Base-by-base conservation (phyloP, 2,329 filamentous ascomycete species). In the Plenodomus biglobosus region DNA sequence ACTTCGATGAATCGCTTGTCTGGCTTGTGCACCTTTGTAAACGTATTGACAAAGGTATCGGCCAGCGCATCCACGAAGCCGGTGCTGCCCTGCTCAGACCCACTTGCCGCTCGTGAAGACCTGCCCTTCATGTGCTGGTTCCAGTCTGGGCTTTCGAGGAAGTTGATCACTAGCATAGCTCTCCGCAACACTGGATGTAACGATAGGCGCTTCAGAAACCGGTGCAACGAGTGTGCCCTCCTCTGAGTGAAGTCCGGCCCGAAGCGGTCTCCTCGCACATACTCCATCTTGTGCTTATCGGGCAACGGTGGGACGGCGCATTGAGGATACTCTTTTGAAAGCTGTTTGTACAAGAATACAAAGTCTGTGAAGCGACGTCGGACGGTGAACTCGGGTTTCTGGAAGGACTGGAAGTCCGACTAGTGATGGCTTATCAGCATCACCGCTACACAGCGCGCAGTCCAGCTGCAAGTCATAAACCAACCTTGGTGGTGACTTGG, bases 281-380 rank as follows among this genome's bases (percentile, higher is more conserved):
- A 97, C 68, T 96, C 91, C 89, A 99, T 96, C 75, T 95, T 95
- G 79, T 97, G 92, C 80, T 97, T 99, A 75, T 97, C 94, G 44
- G 94, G 94, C 44, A 99, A 80, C 39, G 94, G 94, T 22, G 94
- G 94, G 3, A 99, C 90, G 40, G 94, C 94, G 73, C 88, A 90
- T 76, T 90, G 89, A 50, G 91, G 90, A 65, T 90, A 97, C 71
- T 96, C 92, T 69, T 85, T 86, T 55, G 81, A 85, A 42, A 99
- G 85, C 24, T 89, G 86, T 75, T 95, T 96, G 77, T 90, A 96
- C 54, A 99, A 84, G 71, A 96, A 99, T 61, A 95, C 87, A 70
- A 99, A 99, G 76, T 99, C 94, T 61, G 92, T 97, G 75, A 96
- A 99, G 66, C 94, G 90, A 60, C 94, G 85, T 53, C 94, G 88